phyloP scores from a whole-genome alignment of 768 basidiomycete genomes.

The Chiua virens region DNA sequence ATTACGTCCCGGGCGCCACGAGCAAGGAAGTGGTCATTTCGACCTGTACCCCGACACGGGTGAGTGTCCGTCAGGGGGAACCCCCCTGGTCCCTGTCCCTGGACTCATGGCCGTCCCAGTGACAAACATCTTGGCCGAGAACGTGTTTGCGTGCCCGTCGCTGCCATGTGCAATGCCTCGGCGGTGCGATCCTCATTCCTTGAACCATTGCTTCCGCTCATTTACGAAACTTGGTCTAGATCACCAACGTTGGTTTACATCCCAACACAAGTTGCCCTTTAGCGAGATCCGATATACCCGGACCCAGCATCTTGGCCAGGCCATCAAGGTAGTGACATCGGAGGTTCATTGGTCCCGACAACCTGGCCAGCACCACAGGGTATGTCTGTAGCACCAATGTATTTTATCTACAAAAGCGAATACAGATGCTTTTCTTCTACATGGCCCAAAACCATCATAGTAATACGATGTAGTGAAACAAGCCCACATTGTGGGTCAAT shows the following conservation, averaged over 20 bases:
- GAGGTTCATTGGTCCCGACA: too few relatives aligned
- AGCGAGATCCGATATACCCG: too few relatives aligned
- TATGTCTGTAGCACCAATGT: conserved; percentile 22
- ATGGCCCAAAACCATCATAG: background rate
- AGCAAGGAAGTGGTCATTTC: conserved; percentile 60
- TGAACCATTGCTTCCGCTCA: background rate
- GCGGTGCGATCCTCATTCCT: conserved; percentile 35
- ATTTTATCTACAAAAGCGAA: conserved; percentile 24
- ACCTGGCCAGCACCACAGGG: too few relatives aligned
- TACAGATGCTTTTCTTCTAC: conserved; percentile 29
- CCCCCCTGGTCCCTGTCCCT: too few relatives aligned
- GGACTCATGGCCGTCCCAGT: background rate
- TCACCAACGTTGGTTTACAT: conserved; percentile 51
- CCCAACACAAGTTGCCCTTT: conserved; percentile 34
- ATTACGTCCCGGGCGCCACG: conserved; percentile 51
- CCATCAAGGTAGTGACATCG: too few relatives aligned
- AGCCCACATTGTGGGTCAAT: background rate
- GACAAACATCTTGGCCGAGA: conserved; percentile 50
- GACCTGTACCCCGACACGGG: conserved; percentile 59
- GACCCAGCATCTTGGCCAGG: too few relatives aligned
- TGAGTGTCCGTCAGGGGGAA: conserved; percentile 10
- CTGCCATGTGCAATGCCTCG: conserved; percentile 55
- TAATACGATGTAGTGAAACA: background rate
- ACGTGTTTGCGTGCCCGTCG: conserved; percentile 43
- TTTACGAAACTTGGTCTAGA: conserved; percentile 23